Evolutionary conservation across 2,329 filamentous ascomycete species (phyloP).

Genomic region (Colletotrichum sp.): DNA sequence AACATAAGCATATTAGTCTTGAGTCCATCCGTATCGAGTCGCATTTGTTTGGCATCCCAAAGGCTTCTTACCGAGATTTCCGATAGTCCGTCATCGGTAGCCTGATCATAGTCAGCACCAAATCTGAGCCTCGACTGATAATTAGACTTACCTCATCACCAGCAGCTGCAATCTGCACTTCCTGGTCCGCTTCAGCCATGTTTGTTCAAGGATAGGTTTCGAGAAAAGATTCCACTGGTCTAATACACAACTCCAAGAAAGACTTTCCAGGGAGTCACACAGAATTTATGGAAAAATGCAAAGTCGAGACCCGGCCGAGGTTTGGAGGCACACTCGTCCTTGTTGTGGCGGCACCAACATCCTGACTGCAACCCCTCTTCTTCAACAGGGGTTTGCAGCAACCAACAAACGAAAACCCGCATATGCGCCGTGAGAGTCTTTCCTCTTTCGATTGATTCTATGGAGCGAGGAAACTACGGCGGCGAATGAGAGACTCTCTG

Average conservation of each 20-base stretch:
- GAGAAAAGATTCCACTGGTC: neutral
- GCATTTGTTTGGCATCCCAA: neutral
- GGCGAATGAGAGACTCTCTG: neutral
- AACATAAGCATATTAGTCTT: neutral
- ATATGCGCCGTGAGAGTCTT: neutral
- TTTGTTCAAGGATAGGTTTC: neutral
- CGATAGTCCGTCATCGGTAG: neutral
- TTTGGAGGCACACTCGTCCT: neutral
- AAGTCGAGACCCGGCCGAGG: neutral
- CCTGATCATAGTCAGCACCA: neutral
- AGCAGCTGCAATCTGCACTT: neutral
- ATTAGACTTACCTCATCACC: neutral
- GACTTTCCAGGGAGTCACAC: neutral
- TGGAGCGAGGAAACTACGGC: neutral
- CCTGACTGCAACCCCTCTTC: neutral
- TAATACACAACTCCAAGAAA: neutral
- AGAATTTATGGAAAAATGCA: neutral
- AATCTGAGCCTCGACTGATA: neutral
- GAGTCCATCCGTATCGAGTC: neutral
- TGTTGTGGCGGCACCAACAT: neutral
- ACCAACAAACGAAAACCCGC: neutral
- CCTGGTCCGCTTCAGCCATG: neutral
- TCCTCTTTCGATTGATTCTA: neutral
- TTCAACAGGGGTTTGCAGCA: neutral
- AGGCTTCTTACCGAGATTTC: neutral